These are phyloP conservation scores for Aspergillus sparsus DNA, from an alignment of 495 filamentous ascomycete genomes.

Conservation along the genomic window DNA sequence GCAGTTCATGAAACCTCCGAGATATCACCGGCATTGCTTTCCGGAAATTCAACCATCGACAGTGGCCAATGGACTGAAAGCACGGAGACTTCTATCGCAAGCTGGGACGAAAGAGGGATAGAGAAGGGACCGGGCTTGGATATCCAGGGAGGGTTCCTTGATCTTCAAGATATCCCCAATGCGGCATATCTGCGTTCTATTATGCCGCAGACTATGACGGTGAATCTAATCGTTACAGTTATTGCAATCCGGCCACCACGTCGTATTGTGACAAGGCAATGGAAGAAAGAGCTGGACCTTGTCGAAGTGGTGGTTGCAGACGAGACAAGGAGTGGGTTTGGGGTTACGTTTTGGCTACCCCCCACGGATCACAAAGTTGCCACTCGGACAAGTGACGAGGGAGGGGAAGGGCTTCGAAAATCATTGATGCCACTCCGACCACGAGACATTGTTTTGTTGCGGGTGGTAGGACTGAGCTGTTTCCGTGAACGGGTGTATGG, in stretches of 20 bases:
- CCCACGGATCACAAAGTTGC: constrained; percentile 21
- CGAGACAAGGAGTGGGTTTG: constrained; percentile 80
- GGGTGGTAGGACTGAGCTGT: constrained; percentile 71
- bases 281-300: constrained; percentile 56
- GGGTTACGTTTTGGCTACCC: constrained; percentile 79
- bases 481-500: constrained; percentile 78
- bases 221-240: constrained; percentile 77
- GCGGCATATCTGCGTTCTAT: constrained; percentile 68
- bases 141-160: constrained; percentile 47
- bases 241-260: constrained; percentile 69
- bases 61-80: constrained; percentile 32
- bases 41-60: constrained; percentile 29
- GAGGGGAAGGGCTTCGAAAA: constrained; percentile 39
- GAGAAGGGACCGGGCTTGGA: constrained; percentile 17
- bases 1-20: constrained; percentile 56
- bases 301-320: constrained; percentile 83
- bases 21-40: constrained; percentile 26
- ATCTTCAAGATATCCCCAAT: constrained; percentile 70
- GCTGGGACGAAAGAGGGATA: constrained; percentile 18
- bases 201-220: constrained; percentile 73
- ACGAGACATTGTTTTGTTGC: constrained; percentile 73
- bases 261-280: constrained; percentile 53
- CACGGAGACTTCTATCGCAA: constrained; percentile 24
- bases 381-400: constrained; percentile 28
- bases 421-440: constrained; percentile 56